Percentiles rank a stretch among this genome's conserved stretches.
Evolutionary conservation across 2,329 filamentous ascomycete genomes (phyloP).

Genomic region (Ophiostoma piceae): DNA sequence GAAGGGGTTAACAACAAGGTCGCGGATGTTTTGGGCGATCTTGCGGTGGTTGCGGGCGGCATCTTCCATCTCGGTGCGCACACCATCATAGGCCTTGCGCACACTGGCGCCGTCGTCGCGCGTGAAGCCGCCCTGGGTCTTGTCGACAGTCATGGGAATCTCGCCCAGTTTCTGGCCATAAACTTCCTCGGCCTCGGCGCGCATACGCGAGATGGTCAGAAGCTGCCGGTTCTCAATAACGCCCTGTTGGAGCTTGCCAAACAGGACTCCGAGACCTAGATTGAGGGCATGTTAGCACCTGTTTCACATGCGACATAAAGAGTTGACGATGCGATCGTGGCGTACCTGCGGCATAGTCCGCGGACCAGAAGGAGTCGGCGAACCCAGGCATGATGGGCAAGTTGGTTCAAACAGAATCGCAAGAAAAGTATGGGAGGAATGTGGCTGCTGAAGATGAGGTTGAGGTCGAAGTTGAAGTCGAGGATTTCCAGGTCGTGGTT

Average conservation of each 20-base stretch:
- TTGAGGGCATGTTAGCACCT: slow-evolving; percentile 10
- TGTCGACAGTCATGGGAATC: slow-evolving; percentile 77
- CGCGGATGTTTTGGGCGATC: slow-evolving; percentile 92
- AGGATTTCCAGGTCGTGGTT: not conserved
- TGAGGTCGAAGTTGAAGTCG: not conserved
- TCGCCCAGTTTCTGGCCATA: slow-evolving; percentile 78
- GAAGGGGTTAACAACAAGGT: slow-evolving; percentile 92
- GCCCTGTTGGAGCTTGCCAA: slow-evolving; percentile 93
- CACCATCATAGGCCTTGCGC: slow-evolving; percentile 93
- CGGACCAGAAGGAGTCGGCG: slow-evolving; percentile 95
- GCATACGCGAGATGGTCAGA: slow-evolving; percentile 83
- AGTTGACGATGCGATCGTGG: slow-evolving; percentile 32
- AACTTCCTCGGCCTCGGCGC: slow-evolving; percentile 88
- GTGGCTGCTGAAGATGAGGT: not conserved
- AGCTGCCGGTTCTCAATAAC: slow-evolving; percentile 93
- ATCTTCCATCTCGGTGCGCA: slow-evolving; percentile 87
- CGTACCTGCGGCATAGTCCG: slow-evolving; percentile 87
- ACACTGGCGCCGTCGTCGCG: slow-evolving; percentile 94
- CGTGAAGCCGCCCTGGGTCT: slow-evolving; percentile 74
- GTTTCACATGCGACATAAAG: not conserved
- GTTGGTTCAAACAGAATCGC: not conserved
- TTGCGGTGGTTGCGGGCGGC: slow-evolving; percentile 86
- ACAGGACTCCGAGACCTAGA: slow-evolving; percentile 80
- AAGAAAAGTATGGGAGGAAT: not conserved
- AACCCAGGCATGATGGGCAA: slow-evolving; percentile 69